Base-by-base conservation (phyloP, 257 asterid species). In the Craterostigma plantagineum region DNA sequence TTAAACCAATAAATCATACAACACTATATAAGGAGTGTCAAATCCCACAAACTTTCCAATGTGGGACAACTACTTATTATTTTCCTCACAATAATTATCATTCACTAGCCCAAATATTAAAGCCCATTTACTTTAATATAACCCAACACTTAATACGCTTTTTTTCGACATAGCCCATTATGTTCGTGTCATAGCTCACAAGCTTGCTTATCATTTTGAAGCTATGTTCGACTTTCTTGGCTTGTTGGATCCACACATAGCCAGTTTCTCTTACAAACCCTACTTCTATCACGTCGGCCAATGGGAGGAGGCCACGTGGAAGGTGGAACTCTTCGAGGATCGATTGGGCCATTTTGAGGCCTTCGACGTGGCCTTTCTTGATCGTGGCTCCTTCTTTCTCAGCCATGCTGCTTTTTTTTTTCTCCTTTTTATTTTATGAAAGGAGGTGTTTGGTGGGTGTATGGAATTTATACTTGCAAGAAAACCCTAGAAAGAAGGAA, bases 281-380 rank as follows among this genome's bases (percentile, higher is more conserved):
- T 0, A 75, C 90, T 52, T 81, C 90, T 4, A 68, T 15, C 51
- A 78, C 90, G 10, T 75, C 75, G 0, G 61, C 84, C 47, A 81
- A 39, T 2, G 81, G 84, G 47, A 81, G 90, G 11, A 78, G 90
- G 18, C 94, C 94, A 2, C 38, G 1, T 15, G 94, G 92, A 10
- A 72, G 77, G 53, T 60, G 77, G 38, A 72, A 77, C 46, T 81
- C 92, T 45, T 78, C 72, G 0, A 81, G 79, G n/a, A 81, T 74
- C 4, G 63, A 17, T 12, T 33, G 0, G 0, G 72, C 78, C 75
- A 73, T 55, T 54, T 69, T 69, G 18, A 55, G 33, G 10, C 78
- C 72, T 39, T 73, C 75, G 34, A 57, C 75, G 9, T 69, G 66
- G 11, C 77, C 77, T 51, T 55, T 48, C 47, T 68, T 68, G 36